phyloP scores from a whole-genome alignment of 2,329 filamentous ascomycete species.

The Trichoderma guizhouense region DNA sequence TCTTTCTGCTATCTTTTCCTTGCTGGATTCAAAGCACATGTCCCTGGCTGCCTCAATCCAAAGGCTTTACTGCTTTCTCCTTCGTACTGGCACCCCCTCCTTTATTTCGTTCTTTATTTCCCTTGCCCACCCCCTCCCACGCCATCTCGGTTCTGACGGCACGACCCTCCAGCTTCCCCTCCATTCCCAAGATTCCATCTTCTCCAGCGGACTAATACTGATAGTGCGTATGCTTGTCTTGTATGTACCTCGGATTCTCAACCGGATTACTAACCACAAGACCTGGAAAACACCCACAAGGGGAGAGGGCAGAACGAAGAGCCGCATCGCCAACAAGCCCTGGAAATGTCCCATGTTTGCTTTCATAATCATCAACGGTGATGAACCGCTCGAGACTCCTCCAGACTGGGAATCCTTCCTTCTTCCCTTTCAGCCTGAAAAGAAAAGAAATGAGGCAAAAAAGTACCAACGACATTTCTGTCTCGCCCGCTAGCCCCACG shows the following conservation, averaged over 20 bases:
- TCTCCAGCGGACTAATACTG: background rate
- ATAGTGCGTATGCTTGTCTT: background rate
- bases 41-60: background rate
- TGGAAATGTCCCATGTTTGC: background rate
- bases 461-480: background rate
- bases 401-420: background rate
- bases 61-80: background rate
- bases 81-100: background rate
- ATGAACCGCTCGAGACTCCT: background rate
- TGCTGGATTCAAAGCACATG: background rate
- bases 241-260: background rate
- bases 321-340: background rate
- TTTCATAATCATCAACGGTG: background rate
- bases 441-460: background rate
- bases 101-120: background rate
- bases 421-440: background rate
- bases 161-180: slow-evolving; percentile 10
- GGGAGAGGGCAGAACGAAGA: background rate
- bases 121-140: slow-evolving; percentile 13
- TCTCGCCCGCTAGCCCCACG: slow-evolving; percentile 1
- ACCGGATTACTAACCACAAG: background rate
- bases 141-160: slow-evolving; percentile 19
- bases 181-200: slow-evolving; percentile 2
- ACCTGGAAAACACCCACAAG: background rate
- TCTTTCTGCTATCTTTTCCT: background rate